Percentiles rank a stretch among this genome's conserved stretches.
Conservation (phyloP, 345 rosid species). For the Gossypium ekmanianum region DNA sequence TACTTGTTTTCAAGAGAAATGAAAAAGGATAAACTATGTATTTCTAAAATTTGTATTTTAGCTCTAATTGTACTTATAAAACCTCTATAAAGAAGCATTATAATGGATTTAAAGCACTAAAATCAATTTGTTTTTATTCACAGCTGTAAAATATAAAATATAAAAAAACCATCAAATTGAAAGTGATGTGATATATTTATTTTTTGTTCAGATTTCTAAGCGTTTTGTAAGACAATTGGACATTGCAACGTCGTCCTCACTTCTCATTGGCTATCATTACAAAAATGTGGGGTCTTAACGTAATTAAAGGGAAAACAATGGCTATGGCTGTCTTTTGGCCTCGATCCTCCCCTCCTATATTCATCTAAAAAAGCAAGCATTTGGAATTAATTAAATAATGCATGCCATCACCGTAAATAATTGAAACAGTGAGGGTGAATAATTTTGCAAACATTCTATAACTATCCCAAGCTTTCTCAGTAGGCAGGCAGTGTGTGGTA, state of each 20-base stretch:
- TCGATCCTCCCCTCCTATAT: no score
- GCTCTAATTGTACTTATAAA: no score
- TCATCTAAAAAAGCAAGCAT: no score
- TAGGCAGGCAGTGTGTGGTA: not conserved
- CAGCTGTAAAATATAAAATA: not conserved
- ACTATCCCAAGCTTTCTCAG: not conserved
- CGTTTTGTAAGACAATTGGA: not conserved
- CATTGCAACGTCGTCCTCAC: constrained; percentile 4
- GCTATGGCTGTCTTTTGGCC: no score
- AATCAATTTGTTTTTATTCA: not conserved
- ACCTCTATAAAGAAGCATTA: no score
- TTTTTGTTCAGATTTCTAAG: not conserved
- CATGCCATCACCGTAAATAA: not conserved
- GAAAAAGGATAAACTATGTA: no score
- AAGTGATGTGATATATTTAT: not conserved
- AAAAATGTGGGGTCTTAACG: not conserved
- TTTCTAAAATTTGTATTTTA: no score
- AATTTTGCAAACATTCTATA: not conserved
- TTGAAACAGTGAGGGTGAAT: not conserved
- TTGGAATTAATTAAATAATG: not conserved
- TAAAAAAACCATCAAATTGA: not conserved
- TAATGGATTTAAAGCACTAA: no score
- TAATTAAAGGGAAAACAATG: not conserved
- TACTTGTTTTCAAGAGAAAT: no score
- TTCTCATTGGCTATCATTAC: not conserved